Base-by-base conservation (phyloP, 352 stramenopile species). In the Pythium plurisporium region DNA sequence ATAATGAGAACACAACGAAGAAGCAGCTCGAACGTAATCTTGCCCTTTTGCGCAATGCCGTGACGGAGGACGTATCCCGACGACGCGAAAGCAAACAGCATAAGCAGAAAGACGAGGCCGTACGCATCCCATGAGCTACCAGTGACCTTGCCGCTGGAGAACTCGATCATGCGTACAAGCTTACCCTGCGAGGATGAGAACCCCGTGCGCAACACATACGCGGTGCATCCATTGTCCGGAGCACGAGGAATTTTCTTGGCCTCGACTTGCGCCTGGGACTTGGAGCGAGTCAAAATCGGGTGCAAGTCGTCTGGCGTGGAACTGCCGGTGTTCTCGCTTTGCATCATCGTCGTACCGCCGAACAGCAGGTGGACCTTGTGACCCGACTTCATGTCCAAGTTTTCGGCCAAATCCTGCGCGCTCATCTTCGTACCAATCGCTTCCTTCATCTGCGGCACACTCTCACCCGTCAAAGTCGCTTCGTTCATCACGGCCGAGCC, bases 1-100 rank as follows among this genome's bases (percentile, higher is more conserved):
- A 99, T 96, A 58, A 99, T 99, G 33, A 99, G 94, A 37, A 99
- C 94, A 60, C 97, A 98, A 55, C 98, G 96, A 20, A 99, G 77
- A 17, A 98, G 61, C 12, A 99, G 78, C 59, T 99, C 96, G 59
- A 98, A 99, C 43, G 89, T 92, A 64, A 95, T 97, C 50, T 97
- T 96, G 20, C 82, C 76, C 64, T 95, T 92, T 52, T 96, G 81
- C 2, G 68, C 80, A 43, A 95, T 87, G 51, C 86, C 85, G 46
- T 96, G 81, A 29, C 74, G 64, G n/a, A 99, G 72, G 22, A 99
- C 97, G 52, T 97, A 98, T 15, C 76, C 78, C 22, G 96, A 96
- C 31, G 96, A 97, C 3, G 89, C 54, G 48, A 99, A 64, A n/a
- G 97, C 97, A 65, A 99, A 99, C 14, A 98, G 76, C 15, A 99